phyloP scores from a whole-genome alignment of 2,329 filamentous ascomycete species.

The Stemphylium lycopersici region DNA sequence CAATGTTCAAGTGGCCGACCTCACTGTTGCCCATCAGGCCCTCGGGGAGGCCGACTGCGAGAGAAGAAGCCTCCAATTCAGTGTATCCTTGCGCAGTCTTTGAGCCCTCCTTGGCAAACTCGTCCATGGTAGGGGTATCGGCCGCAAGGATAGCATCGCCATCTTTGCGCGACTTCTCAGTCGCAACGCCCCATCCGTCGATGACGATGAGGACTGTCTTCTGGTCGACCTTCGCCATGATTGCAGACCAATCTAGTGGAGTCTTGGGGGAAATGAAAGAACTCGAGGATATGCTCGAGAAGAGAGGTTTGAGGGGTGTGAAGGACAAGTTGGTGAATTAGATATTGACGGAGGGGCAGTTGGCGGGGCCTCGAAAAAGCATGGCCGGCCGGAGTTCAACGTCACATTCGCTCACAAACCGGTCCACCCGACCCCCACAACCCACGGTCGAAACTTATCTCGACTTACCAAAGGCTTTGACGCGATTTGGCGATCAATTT shows the following conservation, averaged over 20 bases:
- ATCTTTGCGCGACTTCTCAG: constrained; percentile 78
- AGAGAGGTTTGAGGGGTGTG: not conserved
- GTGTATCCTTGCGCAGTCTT: constrained; percentile 83
- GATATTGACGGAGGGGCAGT: constrained; percentile 36
- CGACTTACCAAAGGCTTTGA: constrained; percentile 12
- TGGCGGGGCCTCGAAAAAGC: constrained; percentile 28
- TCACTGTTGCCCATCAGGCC: constrained; percentile 99
- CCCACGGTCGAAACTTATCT: constrained; percentile 35
- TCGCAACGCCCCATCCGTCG: constrained; percentile 95
- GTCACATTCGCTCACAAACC: constrained; percentile 29
- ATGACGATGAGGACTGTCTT: constrained; percentile 87
- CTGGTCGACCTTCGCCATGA: constrained; percentile 71
- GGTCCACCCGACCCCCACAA: constrained; percentile 18
- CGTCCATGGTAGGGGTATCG: constrained; percentile 93
- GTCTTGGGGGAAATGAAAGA: not conserved
- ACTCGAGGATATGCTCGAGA: not conserved
- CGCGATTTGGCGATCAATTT: constrained; percentile 12
- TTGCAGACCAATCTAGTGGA: constrained; percentile 38
- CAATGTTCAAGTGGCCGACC: constrained; percentile 98
- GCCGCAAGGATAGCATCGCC: constrained; percentile 96
- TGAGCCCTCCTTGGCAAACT: constrained; percentile 69
- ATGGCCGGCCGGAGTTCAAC: constrained; percentile 18
- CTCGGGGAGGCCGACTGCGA: constrained; percentile 93
- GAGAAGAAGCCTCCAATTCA: constrained; percentile 92
- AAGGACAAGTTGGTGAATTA: constrained; percentile 14